Evolutionary conservation across 257 asterid species (phyloP).

Genomic region (Solanum tarijense): DNA sequence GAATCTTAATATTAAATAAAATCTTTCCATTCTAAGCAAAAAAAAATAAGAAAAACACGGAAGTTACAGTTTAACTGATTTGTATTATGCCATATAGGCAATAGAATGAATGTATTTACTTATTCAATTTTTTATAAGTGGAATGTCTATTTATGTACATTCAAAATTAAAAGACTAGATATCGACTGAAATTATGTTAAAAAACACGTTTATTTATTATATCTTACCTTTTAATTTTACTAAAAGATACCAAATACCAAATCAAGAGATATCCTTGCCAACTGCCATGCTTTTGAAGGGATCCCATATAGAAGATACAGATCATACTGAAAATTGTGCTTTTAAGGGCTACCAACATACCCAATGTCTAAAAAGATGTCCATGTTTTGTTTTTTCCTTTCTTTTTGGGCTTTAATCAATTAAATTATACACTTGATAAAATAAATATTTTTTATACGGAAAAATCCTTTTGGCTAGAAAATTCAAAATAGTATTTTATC

Average conservation of each 20-base stretch:
- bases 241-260: not conserved
- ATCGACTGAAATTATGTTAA: not conserved
- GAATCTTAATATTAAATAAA: too few species aligned
- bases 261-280: not conserved
- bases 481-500: too few species aligned
- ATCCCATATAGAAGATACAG: not conserved
- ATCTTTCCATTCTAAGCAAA: too few species aligned
- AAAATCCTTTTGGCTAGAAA: too few species aligned
- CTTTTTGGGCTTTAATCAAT: not conserved
- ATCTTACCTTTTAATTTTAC: not conserved
- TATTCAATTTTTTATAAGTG: too few species aligned
- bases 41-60: rapidly evolving
- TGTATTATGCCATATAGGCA: not conserved
- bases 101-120: too few species aligned
- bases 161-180: not conserved
- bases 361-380: not conserved
- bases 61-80: too few species aligned
- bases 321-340: not conserved
- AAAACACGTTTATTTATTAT: not conserved
- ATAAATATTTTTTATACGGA: not conserved
- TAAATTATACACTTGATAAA: not conserved
- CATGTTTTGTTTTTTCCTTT: not conserved
- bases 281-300: not conserved
- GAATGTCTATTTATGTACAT: too few species aligned
- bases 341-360: not conserved